phyloP scores from a whole-genome alignment of 176 grass and related monocot species.

The Avena atlantica region DNA sequence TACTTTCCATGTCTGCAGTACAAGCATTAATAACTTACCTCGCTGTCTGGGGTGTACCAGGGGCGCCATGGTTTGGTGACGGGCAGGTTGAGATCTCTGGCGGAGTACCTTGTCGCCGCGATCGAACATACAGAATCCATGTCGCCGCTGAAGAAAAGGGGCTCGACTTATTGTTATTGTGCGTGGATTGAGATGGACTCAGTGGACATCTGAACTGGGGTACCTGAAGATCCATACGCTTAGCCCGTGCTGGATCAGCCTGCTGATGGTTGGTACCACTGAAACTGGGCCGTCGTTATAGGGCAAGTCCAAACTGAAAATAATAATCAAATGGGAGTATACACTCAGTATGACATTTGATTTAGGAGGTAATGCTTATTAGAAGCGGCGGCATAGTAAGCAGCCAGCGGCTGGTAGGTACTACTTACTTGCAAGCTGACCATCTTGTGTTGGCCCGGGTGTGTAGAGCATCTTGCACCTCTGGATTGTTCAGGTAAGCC shows the following conservation, averaged over 20 bases:
- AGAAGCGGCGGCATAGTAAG: no score
- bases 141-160: conserved; percentile 39
- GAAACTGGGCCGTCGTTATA: conserved; percentile 23
- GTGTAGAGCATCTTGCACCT: conserved; percentile 58
- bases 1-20: neutral
- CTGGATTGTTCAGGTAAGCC: conserved; percentile 45
- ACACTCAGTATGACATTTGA: neutral
- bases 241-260: conserved; percentile 24
- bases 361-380: neutral
- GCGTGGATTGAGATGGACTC: neutral
- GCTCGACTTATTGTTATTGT: neutral
- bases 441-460: conserved; percentile 30
- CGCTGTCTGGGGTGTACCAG: conserved; percentile 47
- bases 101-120: conserved; percentile 41
- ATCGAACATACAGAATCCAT: conserved; percentile 48
- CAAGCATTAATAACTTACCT: conserved; percentile 18
- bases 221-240: conserved; percentile 57
- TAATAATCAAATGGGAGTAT: neutral
- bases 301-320: neutral
- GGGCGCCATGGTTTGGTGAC: conserved; percentile 47
- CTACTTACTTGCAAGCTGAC: conserved; percentile 45
- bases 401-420: no score
- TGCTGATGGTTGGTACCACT: conserved; percentile 42
- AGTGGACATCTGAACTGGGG: neutral
- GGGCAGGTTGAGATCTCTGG: conserved; percentile 37